Evolutionary conservation across 805 yeast genomes (phyloP), one percentile per base, ranked within the genome.

Genomic region (Saturnispora kantuleensis): DNA sequence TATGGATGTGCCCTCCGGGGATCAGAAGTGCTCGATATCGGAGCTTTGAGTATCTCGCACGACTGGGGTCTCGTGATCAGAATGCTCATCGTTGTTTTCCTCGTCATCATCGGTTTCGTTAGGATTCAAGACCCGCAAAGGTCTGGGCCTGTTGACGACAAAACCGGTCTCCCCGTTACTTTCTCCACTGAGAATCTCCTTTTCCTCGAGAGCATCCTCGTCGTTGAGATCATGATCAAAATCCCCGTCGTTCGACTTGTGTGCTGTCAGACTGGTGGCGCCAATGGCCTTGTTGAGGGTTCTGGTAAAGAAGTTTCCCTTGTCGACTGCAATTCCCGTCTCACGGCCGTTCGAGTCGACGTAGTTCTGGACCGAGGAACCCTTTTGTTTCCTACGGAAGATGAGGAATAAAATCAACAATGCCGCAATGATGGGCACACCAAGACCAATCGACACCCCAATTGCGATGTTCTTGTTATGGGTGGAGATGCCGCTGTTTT

Each of bases 381-480:
- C 31, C n/a, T 47, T 36, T 12, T 47, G 48, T 18, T 55, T 52
- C 28, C 53, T 53, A 49, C 50, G 54, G 8, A 47, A 39, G 15
- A 51, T 38, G 10, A 54, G 37, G 12, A 50, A 26, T 1, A 52
- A 28, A 7, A 50, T 37, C n/a, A 51, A 38, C 11, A 51, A 41
- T 7, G 68, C 45, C 2, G 69, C 60, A n/a, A 79, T 57, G 0
- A 74, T 50, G 2, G 89, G 84, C 1, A 79, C 77, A 42, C 85
- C 85, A 11, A 83, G 72, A 45, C 88, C 88, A 5, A 81, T 81
- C 28, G 77, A 81, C 47, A 80, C 79, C 34, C 88, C 88, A 42
- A 80, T 71, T 18, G 81, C 76, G 31, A 81, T 71, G 38, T 40
- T 46, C 37, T 74, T 68, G 47, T 73, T 62, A 41, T 72, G 70